These are phyloP conservation scores for Microcyclospora pomicola DNA, from an alignment of 2,329 filamentous ascomycete genomes.

Conservation along the genomic window DNA sequence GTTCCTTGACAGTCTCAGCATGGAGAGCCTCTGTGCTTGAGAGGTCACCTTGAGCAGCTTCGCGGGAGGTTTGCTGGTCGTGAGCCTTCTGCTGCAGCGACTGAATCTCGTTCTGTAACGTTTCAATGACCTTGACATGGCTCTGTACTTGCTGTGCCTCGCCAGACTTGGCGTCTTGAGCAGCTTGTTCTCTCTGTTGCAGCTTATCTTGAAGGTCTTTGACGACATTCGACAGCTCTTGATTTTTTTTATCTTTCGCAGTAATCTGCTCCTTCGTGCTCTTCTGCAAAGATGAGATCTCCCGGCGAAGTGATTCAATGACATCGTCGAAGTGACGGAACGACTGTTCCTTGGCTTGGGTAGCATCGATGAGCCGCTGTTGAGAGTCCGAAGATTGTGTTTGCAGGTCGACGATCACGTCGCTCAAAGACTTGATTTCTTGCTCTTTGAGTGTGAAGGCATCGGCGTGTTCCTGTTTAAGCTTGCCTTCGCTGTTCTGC, in stretches of 20 bases:
- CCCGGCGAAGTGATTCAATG: slow-evolving; percentile 6
- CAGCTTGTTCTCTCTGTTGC: slow-evolving; percentile 7
- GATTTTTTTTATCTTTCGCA: slow-evolving; percentile 9
- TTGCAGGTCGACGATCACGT: slow-evolving; percentile 10
- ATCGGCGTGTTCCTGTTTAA: neutral
- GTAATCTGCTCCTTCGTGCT: slow-evolving; percentile 5
- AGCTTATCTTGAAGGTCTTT: slow-evolving; percentile 11
- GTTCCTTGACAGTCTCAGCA: neutral
- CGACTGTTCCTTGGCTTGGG: slow-evolving; percentile 6
- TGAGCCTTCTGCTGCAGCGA: slow-evolving; percentile 8
- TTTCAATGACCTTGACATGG: slow-evolving; percentile 6
- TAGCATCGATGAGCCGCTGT: slow-evolving; percentile 8
- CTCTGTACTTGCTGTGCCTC: neutral
- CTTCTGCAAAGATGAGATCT: slow-evolving; percentile 5
- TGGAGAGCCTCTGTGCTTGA: no score
- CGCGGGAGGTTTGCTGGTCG: slow-evolving; percentile 5
- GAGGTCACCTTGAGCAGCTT: slow-evolving; percentile 1
- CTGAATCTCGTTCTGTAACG: slow-evolving; percentile 12
- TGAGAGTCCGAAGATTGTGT: slow-evolving; percentile 6
- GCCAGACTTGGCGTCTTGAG: slow-evolving; percentile 4
- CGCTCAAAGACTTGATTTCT: slow-evolving; percentile 2
- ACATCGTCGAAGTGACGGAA: slow-evolving; percentile 5
- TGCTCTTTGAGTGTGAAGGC: slow-evolving; percentile 6
- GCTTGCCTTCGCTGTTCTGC: slow-evolving; percentile 1
- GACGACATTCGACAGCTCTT: slow-evolving; percentile 10